Evolutionary conservation across 306 rosid species (phyloP).

Genomic region (Abrus precatorius): DNA sequence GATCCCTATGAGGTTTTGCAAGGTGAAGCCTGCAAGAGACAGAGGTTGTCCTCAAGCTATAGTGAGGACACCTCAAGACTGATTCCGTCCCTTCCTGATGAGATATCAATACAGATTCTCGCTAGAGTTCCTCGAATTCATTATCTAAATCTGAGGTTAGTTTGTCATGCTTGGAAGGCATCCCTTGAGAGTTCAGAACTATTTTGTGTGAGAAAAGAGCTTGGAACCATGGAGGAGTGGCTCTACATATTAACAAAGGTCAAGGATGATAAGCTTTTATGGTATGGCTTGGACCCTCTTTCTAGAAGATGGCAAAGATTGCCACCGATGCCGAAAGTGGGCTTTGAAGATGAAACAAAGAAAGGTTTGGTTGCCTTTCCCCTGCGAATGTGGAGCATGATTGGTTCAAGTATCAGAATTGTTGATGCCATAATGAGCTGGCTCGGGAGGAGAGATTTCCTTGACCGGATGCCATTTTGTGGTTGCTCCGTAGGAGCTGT

Average conservation of each 20-base stretch:
- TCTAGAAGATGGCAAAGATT: constrained; percentile 56
- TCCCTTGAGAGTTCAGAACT: constrained; percentile 50
- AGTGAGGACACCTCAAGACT: constrained; percentile 37
- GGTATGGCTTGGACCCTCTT: constrained; percentile 58
- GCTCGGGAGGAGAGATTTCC: constrained; percentile 49
- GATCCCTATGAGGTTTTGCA: constrained; percentile 40
- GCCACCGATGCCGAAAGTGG: constrained; percentile 54
- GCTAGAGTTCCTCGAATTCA: constrained; percentile 53
- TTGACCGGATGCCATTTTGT: constrained; percentile 55
- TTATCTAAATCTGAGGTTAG: constrained; percentile 47
- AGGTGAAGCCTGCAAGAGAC: constrained; percentile 46
- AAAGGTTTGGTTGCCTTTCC: constrained; percentile 44
- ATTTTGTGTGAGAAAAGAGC: constrained; percentile 53
- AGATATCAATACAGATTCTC: constrained; percentile 53
- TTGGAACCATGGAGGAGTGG: constrained; percentile 59
- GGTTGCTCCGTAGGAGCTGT: constrained; percentile 60
- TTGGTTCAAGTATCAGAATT: constrained; percentile 50
- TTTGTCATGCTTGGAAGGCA: constrained; percentile 46
- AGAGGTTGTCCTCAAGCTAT: constrained; percentile 35
- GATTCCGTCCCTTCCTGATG: constrained; percentile 49
- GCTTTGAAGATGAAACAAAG: constrained; percentile 43
- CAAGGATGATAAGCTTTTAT: constrained; percentile 52
- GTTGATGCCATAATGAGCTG: constrained; percentile 47
- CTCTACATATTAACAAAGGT: constrained; percentile 53
- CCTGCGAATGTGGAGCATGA: constrained; percentile 46